Evolutionary conservation across 225 moss, liverwort and hornwort genomes (phyloP).

Genomic region (Pseudoscleropodium purum): DNA sequence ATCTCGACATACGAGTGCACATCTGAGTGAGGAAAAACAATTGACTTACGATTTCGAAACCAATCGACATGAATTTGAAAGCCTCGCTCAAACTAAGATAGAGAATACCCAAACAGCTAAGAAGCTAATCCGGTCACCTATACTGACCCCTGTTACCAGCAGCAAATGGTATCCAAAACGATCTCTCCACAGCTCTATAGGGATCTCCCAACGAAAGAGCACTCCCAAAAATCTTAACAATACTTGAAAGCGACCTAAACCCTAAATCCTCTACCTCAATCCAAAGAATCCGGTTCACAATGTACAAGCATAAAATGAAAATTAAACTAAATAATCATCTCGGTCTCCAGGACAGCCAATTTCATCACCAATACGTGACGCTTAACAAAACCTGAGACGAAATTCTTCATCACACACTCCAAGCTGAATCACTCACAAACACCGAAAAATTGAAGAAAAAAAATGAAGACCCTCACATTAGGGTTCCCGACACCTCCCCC

Average conservation of each 20-base stretch:
- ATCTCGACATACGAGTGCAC: neutral
- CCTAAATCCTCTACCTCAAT: neutral
- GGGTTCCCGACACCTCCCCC: neutral
- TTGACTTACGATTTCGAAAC: neutral
- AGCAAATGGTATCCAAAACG: neutral
- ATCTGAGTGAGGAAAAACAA: neutral
- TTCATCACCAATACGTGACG: neutral
- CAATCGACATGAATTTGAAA: neutral
- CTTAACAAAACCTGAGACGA: neutral
- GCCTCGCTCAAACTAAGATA: neutral
- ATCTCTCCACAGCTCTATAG: neutral
- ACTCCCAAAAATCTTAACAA: too few relatives aligned
- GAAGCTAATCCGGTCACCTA: neutral
- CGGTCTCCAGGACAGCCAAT: neutral
- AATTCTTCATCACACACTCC: neutral
- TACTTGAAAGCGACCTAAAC: neutral
- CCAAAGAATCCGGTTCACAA: neutral
- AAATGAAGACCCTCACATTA: neutral
- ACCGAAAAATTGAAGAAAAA: neutral
- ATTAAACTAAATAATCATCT: neutral
- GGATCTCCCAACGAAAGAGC: neutral
- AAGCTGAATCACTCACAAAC: neutral
- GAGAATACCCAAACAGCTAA: neutral
- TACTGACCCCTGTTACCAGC: neutral
- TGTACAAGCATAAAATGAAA: neutral